These are phyloP conservation scores for Syzygium aromaticum DNA, from an alignment of 345 rosid species.

Conservation along the genomic window DNA sequence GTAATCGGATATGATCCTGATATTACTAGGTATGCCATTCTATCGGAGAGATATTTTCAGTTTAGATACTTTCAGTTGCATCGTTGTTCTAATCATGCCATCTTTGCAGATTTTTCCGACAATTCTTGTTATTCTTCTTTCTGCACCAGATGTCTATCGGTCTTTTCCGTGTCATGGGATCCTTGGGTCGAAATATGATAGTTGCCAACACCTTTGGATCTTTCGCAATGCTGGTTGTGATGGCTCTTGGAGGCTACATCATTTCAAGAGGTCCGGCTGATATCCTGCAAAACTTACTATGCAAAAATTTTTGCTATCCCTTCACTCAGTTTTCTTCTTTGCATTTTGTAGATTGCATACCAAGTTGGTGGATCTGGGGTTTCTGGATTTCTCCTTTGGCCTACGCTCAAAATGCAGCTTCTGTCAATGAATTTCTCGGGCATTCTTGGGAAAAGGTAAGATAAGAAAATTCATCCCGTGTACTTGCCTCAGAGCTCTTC, in stretches of 20 bases:
- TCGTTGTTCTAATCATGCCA: not conserved
- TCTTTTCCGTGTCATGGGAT: constrained; percentile 96
- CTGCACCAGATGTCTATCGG: constrained; percentile 93
- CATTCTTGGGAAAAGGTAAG: constrained; percentile 85
- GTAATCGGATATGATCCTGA: constrained; percentile 90
- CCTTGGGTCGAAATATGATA: constrained; percentile 91
- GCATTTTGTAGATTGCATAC: constrained; percentile 61
- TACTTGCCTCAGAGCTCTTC: not conserved
- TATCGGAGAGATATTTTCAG: not conserved
- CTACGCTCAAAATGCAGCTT: constrained; percentile 96
- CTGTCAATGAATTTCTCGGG: constrained; percentile 93
- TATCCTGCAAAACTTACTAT: not conserved
- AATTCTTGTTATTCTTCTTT: constrained; percentile 70
- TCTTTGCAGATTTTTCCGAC: constrained; percentile 70
- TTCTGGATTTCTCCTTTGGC: constrained; percentile 94
- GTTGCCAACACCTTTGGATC: constrained; percentile 98
- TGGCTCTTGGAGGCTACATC: constrained; percentile 96
- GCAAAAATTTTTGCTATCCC: not conserved
- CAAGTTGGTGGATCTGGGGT: constrained; percentile 99
- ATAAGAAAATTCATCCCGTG: not conserved
- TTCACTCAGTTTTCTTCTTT: constrained; percentile 8
- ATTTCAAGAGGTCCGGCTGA: constrained; percentile 67
- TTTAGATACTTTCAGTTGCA: not conserved
- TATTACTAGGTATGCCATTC: constrained; percentile 44
- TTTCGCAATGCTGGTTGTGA: constrained; percentile 93